Base-by-base conservation (phyloP, 352 stramenopile species). In the Phytophthora pseudosyringae region DNA sequence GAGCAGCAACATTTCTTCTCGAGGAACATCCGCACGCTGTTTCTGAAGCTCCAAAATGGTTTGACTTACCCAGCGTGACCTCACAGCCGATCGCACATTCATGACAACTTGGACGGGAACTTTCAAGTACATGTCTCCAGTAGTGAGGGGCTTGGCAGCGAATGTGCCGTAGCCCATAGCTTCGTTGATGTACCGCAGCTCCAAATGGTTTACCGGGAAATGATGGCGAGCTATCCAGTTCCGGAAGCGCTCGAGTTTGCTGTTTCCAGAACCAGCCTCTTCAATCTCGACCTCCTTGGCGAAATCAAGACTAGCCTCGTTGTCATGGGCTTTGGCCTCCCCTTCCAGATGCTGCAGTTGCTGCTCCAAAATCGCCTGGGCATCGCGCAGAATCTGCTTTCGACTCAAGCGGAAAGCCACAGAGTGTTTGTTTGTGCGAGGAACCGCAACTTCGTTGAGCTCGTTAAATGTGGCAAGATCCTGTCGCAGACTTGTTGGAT, bases 61-160 rank as follows among this genome's bases (percentile, higher is more conserved):
- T 13, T 67, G 48, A 0, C 69, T 66, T 28, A 96, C 63, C 29
- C 78, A 83, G 0, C 46, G 26, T 11, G 78, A 91, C 4, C 69
- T 67, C 1, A 78, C 46, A 15, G 91, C 89, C 3, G 83, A 92
- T 11, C 71, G 41, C 4, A 73, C 47, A 36, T 91, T 79, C 81
- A 98, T 94, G 36, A 96, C 78, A 25, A 77, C 32, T 31, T 79
- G 44, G 0, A 75, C 26, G 0, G 90, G 89, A 2, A 98, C 71
- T n/a, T 73, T 81, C 31, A 98, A 64, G 70, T 98, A 98, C 8
- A 81, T 26, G 5, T 97, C 80, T 35, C 78, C 78, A 0, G 59
- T 43, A 8, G 64, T 26, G 0, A 98, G 61, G 4, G 63, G 10
- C 36, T 89, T 84, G 9, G 71, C 75, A 29, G 85, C 81, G 39